Evolutionary conservation across 208 protist genomes (phyloP), one percentile per base, ranked within the genome.

Genomic region (Crithidia bombi): DNA sequence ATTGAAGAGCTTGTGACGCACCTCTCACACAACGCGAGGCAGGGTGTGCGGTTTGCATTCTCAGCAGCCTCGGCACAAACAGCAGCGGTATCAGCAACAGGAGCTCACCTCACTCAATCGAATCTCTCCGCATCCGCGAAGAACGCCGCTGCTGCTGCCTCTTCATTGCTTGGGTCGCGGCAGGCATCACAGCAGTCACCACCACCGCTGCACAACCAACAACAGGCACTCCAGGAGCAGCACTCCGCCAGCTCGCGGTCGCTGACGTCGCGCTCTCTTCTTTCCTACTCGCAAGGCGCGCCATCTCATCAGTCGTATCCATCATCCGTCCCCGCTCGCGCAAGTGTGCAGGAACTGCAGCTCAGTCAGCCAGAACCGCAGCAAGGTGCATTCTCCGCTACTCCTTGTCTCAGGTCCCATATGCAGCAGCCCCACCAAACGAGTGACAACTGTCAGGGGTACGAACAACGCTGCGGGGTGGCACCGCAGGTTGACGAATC

Each of bases 241-340:
- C 33, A 17, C 15, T 43, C 61, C 3, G 11, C 46, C 21, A 56
- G 33, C 46, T 56, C 47, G 0, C 61, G 61, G 19, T 66, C 61
- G 5, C 46, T 14, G 4, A 66, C 61, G 7, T 66, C 61, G 3
- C 46, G 61, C 46, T 66, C 61, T 5, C 46, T 66, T 4, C 61
- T 66, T 23, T 66, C 61, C 23, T 66, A 66, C 15, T 56, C 47
- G 0, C 61, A 66, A 23, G 61, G 61, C 33, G 32, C 61, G 4
- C 14, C 35, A 33, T 66, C 61, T 6, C 61, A 66, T 7, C 61
- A 41, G 23, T 65, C 58, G 1, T 41, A 38, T 12, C 44, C 32
- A 0, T 65, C 39, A 1, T 51, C 58, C 17, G 7, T n/a, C 4
- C 43, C 58, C n/a, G 58, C 32, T 0, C 43, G 58, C 32, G 32